Base-by-base conservation (phyloP, 2,329 filamentous ascomycete genomes). In the Microthyrium microscopicum region DNA sequence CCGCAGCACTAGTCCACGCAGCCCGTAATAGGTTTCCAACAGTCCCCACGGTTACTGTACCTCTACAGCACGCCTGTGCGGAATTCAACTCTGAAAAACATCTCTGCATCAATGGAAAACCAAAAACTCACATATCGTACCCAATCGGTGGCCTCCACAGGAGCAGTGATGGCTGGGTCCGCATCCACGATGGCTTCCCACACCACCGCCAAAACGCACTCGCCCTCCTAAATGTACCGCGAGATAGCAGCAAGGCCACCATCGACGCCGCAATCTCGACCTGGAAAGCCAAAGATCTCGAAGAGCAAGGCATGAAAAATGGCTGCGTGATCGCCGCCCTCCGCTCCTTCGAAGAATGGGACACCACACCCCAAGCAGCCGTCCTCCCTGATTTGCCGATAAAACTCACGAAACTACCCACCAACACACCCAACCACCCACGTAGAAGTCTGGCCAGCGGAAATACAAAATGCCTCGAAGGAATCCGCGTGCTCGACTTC, bases 401-500 rank as follows among this genome's bases (percentile, higher is more conserved):
- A 6, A 35, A n/a, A 19, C 29, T 74, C 22, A 46, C 47, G 53
- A 56, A 5, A 44, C 70, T 33, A 37, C 46, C 8, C 44, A 7
- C 47, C 47, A 18, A 52, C 44, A 13, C 37, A 9, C 32, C 46
- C 38, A 54, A 51, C 35, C 46, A 26, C 12, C 31, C n/a, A n/a
- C n/a, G n/a, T n/a, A n/a, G n/a, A 42, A 9, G 7, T 8, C 12
- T 31, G 8, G 9, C 11, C 11, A 24, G 34, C 9, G 44, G 44
- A 29, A 58, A 15, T 64, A 64, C 52, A 29, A 45, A 54, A 28
- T 50, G 43, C 44, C 71, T 57, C 38, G 61, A 46, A 5, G 77
- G 77, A 0, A 62, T 83, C 49, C 77, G 75, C 41, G 77, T 84
- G 5, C 62, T 84, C 4, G 79, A 85, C 47, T 56, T 84, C 20